phyloP scores from a whole-genome alignment of 495 filamentous ascomycete genomes.

The Aspergillus leporis region DNA sequence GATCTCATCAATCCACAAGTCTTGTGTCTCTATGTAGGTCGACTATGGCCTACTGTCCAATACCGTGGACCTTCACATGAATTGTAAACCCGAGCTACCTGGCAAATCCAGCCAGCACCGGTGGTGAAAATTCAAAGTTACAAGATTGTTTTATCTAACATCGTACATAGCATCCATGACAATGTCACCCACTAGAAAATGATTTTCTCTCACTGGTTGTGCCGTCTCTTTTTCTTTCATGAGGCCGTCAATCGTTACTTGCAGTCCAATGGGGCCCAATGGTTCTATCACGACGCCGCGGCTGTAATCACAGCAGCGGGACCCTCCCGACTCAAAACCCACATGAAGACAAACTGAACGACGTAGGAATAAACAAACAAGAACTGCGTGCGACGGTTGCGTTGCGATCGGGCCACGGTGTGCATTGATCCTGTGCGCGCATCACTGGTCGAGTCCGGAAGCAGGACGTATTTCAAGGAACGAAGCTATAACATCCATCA shows the following conservation, averaged over 20 bases:
- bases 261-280: constrained; percentile 5
- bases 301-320: constrained; percentile 24
- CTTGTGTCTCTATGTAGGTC: too few relatives aligned
- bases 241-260: constrained; percentile 31
- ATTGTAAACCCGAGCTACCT: too few relatives aligned
- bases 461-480: constrained; percentile 90
- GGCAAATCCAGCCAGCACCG: not conserved
- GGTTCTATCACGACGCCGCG: constrained; percentile 30
- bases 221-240: constrained; percentile 15
- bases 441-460: constrained; percentile 76
- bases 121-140: not conserved
- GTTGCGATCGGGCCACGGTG: constrained; percentile 78
- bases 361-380: constrained; percentile 93
- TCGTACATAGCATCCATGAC: constrained; percentile 13
- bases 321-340: constrained; percentile 71
- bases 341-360: constrained; percentile 93
- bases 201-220: constrained; percentile 1
- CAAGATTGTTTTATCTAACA: constrained; percentile 14
- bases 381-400: constrained; percentile 90
- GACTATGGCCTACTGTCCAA: too few relatives aligned
- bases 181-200: constrained; percentile 7
- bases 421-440: constrained; percentile 67
- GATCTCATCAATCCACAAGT: too few relatives aligned
- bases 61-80: too few relatives aligned
- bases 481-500: constrained; percentile 65